A percentile compares a stretch with the other conserved stretches of the same genome.
Conservation (phyloP, 1,284 basidiomycete species). For the Inonotus hispidus region DNA sequence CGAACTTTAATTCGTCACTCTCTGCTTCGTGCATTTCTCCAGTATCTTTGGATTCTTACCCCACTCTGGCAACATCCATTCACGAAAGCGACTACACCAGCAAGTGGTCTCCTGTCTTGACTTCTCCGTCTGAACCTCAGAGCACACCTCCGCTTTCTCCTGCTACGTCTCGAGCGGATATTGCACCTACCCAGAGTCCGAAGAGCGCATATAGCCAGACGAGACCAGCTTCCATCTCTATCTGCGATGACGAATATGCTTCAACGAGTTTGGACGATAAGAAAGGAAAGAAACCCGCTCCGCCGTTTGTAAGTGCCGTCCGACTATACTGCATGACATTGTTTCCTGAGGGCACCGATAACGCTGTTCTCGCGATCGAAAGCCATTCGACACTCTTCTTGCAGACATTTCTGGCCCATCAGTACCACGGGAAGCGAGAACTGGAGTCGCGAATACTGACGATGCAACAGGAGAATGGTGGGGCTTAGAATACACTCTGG, state of each 20-base stretch:
- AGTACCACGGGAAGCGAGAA: neutral
- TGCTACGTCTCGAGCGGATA: neutral
- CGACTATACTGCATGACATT: neutral
- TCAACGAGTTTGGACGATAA: neutral
- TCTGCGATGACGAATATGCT: neutral
- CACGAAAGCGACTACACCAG: conserved; percentile 1
- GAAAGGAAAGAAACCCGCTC: conserved; percentile 17
- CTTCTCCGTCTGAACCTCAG: conserved; percentile 5
- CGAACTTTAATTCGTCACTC: neutral
- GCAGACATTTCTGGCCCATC: conserved; percentile 20
- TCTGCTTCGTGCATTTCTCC: conserved; percentile 4
- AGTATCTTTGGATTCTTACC: neutral
- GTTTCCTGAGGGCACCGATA: neutral
- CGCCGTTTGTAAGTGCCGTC: conserved; percentile 5
- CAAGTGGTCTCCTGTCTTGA: conserved; percentile 12
- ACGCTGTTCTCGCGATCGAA: neutral
- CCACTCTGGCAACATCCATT: neutral
- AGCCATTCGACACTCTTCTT: conserved; percentile 24
- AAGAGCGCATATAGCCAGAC: neutral
- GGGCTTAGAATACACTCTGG: conserved; percentile 39
- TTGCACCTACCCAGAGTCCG: neutral
- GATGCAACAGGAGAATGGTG: conserved; percentile 37
- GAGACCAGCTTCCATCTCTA: neutral
- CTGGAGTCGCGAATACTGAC: conserved; percentile 15
- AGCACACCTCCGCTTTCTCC: conserved; percentile 7